A percentile compares a stretch with the other conserved stretches of the same genome.
phyloP scores from a whole-genome alignment of 495 filamentous ascomycete genomes.

The Penicillium arizonense region DNA sequence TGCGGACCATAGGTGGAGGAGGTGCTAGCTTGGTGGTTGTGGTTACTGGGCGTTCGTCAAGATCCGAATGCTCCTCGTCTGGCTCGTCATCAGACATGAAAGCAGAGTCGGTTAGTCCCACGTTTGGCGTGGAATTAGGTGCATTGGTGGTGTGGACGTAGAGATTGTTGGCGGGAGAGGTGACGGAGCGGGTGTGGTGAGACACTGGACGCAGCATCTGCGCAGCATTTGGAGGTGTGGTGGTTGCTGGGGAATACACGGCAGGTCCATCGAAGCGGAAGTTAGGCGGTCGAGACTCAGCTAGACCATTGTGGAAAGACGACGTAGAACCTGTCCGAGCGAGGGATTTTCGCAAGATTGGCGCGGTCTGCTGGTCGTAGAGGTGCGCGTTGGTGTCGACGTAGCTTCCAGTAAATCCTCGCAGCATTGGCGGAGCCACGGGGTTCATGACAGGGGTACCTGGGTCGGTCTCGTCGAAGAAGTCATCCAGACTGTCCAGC shows the following conservation, averaged over 20 bases:
- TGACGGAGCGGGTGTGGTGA: slow-evolving; percentile 66
- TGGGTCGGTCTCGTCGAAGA: slow-evolving; percentile 72
- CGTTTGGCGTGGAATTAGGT: slow-evolving; percentile 23
- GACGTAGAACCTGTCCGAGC: slow-evolving; percentile 66
- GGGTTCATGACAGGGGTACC: slow-evolving; percentile 45
- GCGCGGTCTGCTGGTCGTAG: slow-evolving; percentile 91
- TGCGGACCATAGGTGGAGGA: slow-evolving; percentile 44
- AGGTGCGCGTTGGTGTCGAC: slow-evolving; percentile 79
- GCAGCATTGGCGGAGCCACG: slow-evolving; percentile 53
- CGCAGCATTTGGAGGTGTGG: slow-evolving; percentile 20
- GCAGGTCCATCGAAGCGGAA: slow-evolving; percentile 59
- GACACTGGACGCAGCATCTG: slow-evolving; percentile 51
- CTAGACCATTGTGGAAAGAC: slow-evolving; percentile 87
- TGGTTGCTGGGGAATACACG: slow-evolving; percentile 49
- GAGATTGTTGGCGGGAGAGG: slow-evolving; percentile 63
- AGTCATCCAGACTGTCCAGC: slow-evolving; percentile 90
- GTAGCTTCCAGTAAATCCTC: slow-evolving; percentile 60
- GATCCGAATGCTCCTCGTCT: slow-evolving; percentile 48
- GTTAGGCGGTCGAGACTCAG: slow-evolving; percentile 62
- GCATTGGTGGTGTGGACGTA: slow-evolving; percentile 36
- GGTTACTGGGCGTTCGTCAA: slow-evolving; percentile 47
- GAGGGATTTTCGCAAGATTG: slow-evolving; percentile 83
- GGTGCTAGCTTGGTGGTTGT: slow-evolving; percentile 51
- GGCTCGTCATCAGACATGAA: slow-evolving; percentile 59
- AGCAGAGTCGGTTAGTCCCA: slow-evolving; percentile 40